Percentiles rank a stretch among this genome's conserved stretches.
Conservation (phyloP, 352 stramenopile genomes). For the Pythium oligandrum region DNA sequence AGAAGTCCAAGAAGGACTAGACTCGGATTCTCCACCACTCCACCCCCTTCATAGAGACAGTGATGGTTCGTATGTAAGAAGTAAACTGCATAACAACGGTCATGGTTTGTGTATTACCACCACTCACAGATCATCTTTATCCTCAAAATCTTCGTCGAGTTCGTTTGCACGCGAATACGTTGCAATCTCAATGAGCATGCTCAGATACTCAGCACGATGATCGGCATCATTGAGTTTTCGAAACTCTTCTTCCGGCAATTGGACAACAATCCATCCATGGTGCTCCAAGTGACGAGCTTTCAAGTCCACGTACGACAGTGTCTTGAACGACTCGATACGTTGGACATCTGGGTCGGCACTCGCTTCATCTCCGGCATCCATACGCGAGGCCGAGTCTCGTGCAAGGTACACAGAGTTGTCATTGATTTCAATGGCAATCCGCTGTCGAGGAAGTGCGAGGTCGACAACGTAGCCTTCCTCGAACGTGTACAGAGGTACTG, state of each 20-base stretch:
- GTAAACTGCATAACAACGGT: too few species aligned
- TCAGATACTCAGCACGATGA: conserved; percentile 52
- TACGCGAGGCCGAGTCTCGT: conserved; percentile 10
- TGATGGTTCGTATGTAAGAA: too few species aligned
- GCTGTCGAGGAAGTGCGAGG: conserved; percentile 39
- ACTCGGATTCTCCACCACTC: conserved; percentile 16
- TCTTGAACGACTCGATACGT: conserved; percentile 20
- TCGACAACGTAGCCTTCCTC: conserved; percentile 48
- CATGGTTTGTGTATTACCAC: too few species aligned
- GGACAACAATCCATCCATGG: conserved; percentile 66
- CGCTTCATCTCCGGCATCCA: background rate
- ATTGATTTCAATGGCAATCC: conserved; percentile 70
- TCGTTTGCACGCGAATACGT: conserved; percentile 21
- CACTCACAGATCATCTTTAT: background rate
- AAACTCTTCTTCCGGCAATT: conserved; percentile 51
- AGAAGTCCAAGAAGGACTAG: conserved; percentile 53
- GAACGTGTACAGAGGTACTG: conserved; percentile 5
- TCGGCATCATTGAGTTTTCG: conserved; percentile 40
- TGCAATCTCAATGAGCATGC: conserved; percentile 66
- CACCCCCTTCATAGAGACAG: too few species aligned
- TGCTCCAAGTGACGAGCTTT: conserved; percentile 60
- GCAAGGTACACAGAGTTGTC: conserved; percentile 38
- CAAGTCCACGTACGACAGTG: conserved; percentile 51
- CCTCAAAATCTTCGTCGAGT: conserved; percentile 2
- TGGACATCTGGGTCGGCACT: background rate